Percentiles rank a stretch among this genome's conserved stretches.
phyloP scores from a whole-genome alignment of 83 land plant species.

The Picea abies region DNA sequence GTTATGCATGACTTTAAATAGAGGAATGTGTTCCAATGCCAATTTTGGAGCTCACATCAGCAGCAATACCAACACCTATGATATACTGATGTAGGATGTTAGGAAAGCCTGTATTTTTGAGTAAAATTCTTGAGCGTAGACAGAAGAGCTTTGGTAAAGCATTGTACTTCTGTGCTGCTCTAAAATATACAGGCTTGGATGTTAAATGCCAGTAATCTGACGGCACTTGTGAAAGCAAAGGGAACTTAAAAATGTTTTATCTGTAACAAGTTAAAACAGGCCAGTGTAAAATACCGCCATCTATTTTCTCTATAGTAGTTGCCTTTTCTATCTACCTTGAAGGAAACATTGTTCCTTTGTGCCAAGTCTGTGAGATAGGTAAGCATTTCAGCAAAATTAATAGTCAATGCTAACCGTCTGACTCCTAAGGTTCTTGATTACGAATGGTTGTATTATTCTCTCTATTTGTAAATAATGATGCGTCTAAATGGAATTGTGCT shows the following conservation, averaged over 20 bases:
- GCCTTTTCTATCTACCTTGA: no score
- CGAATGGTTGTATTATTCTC: slow-evolving; percentile 10
- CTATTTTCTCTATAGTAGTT: background rate
- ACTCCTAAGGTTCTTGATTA: slow-evolving; percentile 6
- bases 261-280: background rate
- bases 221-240: background rate
- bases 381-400: background rate
- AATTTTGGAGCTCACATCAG: background rate
- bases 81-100: background rate
- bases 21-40: slow-evolving; percentile 5
- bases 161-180: background rate
- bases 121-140: background rate
- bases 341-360: background rate
- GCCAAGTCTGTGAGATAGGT: slow-evolving; percentile 14
- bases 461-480: background rate
- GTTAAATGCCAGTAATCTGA: background rate
- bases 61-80: background rate
- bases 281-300: background rate
- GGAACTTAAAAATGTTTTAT: background rate
- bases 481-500: background rate
- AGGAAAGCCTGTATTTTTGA: background rate
- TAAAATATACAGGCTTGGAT: background rate
- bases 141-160: background rate
- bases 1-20: background rate
- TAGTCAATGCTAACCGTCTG: slow-evolving; percentile 13